These are phyloP conservation scores for Aureobasidium musti DNA, from an alignment of 2,329 filamentous ascomycete species.

Conservation along the genomic window DNA sequence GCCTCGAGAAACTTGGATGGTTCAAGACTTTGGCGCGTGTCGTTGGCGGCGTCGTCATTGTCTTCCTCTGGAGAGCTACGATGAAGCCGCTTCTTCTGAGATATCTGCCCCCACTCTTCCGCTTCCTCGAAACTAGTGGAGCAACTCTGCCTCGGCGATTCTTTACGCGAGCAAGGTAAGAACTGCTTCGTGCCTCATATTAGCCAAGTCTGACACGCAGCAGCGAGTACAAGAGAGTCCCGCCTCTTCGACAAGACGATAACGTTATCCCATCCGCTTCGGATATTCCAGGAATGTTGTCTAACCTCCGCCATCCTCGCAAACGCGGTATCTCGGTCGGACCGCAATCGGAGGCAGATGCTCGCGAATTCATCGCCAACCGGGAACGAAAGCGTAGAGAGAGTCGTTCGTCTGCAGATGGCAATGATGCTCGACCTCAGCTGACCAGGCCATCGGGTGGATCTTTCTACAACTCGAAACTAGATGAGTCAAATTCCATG, in stretches of 20 bases:
- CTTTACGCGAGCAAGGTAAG: conserved; percentile 80
- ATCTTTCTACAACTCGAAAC: background rate
- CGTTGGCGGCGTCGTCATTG: conserved; percentile 74
- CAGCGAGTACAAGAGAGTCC: conserved; percentile 80
- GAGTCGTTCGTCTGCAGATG: conserved; percentile 50
- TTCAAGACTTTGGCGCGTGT: conserved; percentile 66
- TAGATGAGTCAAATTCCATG: background rate
- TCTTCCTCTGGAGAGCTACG: conserved; percentile 86
- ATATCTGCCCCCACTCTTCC: conserved; percentile 80
- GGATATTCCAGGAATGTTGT: conserved; percentile 79
- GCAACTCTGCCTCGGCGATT: conserved; percentile 82
- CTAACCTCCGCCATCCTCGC: conserved; percentile 77
- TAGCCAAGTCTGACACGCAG: conserved; percentile 1
- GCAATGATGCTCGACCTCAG: conserved; percentile 30
- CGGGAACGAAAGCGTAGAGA: conserved; percentile 69
- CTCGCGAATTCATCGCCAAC: conserved; percentile 92
- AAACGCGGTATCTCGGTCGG: conserved; percentile 85
- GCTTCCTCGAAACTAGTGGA: conserved; percentile 76
- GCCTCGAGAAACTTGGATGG: conserved; percentile 67
- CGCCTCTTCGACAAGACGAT: conserved; percentile 70
- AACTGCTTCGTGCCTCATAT: background rate
- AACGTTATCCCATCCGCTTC: conserved; percentile 89
- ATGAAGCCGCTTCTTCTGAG: conserved; percentile 83
- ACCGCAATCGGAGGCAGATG: conserved; percentile 93
- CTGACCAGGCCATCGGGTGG: background rate